Conservation (phyloP, 1,284 basidiomycete genomes). For the Neonothopanus nambi region DNA sequence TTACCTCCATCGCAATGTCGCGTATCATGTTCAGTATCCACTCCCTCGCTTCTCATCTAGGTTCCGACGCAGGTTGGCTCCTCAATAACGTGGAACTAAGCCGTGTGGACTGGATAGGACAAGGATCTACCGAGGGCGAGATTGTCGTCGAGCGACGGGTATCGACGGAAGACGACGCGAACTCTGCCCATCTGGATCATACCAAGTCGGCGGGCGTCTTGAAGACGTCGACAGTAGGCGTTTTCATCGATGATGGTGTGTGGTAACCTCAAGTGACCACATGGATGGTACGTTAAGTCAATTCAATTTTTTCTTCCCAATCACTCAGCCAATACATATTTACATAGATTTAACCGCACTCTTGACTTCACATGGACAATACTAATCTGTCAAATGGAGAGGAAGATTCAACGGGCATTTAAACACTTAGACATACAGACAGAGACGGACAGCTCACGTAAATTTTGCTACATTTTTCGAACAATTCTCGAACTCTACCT, state of each 20-base stretch:
- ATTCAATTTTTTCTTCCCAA: too few relatives aligned
- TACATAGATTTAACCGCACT: too few relatives aligned
- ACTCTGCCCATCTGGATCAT: neutral
- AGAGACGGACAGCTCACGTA: too few relatives aligned
- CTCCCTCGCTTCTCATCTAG: conserved; percentile 36
- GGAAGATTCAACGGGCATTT: too few relatives aligned
- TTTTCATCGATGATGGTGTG: conserved; percentile 6
- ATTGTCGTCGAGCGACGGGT: conserved; percentile 35
- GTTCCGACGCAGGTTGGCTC: conserved; percentile 39
- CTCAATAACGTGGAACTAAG: conserved; percentile 41
- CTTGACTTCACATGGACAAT: too few relatives aligned
- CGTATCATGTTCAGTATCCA: conserved; percentile 35
- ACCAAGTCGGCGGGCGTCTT: neutral
- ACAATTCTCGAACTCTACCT: too few relatives aligned
- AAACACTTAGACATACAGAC: too few relatives aligned
- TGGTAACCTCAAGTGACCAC: neutral
- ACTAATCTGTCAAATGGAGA: too few relatives aligned
- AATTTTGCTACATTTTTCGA: too few relatives aligned
- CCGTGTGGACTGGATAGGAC: conserved; percentile 35
- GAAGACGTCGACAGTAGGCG: conserved; percentile 10
- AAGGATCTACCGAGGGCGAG: conserved; percentile 38
- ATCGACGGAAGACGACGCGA: conserved; percentile 2
- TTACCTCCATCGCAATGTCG: conserved; percentile 32
- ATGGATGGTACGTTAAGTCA: too few relatives aligned
- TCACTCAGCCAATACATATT: too few relatives aligned